Conservation (phyloP, 73 alveolate genomes). For the Stentor coeruleus region DNA sequence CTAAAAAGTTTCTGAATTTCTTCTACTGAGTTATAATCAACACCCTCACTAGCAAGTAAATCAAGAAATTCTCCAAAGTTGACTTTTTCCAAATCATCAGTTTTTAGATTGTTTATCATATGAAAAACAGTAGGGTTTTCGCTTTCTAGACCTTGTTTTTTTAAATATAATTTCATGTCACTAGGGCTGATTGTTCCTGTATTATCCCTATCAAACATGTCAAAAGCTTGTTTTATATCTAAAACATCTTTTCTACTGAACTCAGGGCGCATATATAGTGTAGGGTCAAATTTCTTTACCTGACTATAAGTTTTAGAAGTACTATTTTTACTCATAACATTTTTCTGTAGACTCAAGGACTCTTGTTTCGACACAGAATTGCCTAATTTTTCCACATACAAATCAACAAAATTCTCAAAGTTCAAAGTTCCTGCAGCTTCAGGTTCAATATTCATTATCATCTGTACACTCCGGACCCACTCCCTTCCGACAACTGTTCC, state of each 20-base stretch:
- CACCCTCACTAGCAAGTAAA: slow-evolving; percentile 23
- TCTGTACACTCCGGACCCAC: too few relatives aligned
- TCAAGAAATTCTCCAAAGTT: slow-evolving; percentile 82
- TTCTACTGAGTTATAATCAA: neutral
- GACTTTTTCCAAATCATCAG: slow-evolving; percentile 72
- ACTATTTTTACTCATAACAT: neutral
- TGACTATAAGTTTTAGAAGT: neutral
- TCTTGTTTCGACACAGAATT: neutral
- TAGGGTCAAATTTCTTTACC: neutral
- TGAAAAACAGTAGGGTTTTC: slow-evolving; percentile 74
- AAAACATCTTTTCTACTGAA: neutral
- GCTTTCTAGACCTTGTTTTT: slow-evolving; percentile 85
- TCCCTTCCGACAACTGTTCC: neutral
- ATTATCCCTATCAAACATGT: slow-evolving; percentile 93
- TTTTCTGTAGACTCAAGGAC: neutral
- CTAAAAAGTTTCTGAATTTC: neutral
- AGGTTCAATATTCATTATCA: neutral
- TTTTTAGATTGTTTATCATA: slow-evolving; percentile 75
- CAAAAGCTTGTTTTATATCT: slow-evolving; percentile 96
- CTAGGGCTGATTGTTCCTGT: slow-evolving; percentile 97
- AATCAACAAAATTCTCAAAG: neutral
- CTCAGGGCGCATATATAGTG: neutral
- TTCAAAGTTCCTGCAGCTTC: neutral
- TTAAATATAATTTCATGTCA: slow-evolving; percentile 90
- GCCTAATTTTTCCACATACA: neutral